Base-by-base conservation (phyloP, 805 yeast species). In the Wickerhamiella cacticola region DNA sequence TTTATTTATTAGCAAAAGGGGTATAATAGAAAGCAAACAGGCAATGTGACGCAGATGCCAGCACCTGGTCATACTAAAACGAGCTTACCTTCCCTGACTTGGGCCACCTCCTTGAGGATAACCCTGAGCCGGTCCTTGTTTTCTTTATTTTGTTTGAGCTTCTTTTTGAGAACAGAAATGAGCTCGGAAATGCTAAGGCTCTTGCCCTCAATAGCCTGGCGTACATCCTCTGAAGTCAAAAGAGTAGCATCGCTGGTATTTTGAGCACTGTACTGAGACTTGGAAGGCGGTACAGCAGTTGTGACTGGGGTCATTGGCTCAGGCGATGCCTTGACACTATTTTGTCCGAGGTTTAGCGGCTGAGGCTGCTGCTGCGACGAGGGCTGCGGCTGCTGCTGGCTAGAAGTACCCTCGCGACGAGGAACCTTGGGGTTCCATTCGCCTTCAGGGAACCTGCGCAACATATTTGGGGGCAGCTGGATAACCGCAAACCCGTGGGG, bases 371-470 rank as follows among this genome's bases (percentile, higher is more conserved):
- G 50, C 25, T 10, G 38, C 42, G 12, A 36, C 45, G 23, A 51
- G 39, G 9, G 29, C 12, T 15, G 21, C 9, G 15, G 7, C 13
- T 7, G 6, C 16, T 16, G 16, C 50, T 31, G 12, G 50, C 36
- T 24, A 24, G 25, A 18, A 25, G 21, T 24, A 10, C 36, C 36
- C 24, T 31, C 42, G 29, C 53, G 42, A 55, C 61, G 73, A 52
- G 69, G 69, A 9, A 68, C 69, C 28, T 62, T 60, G 19, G 95
- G 89, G 63, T 80, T 80, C 96, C 96, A 88, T 47, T 78, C 83
- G 23, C 95, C 95, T 16, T 62, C 66, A 2, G 92, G 92, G 66
- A 87, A 86, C 31, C 73, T 73, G 15, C 66, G 61, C 50, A 88
- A 69, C 13, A 82, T 69, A 33, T 70, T 69, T 12, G 74, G 70